Evolutionary conservation across 2,329 filamentous ascomycete genomes (phyloP).

Genomic region (Fusarium sarcochroum): DNA sequence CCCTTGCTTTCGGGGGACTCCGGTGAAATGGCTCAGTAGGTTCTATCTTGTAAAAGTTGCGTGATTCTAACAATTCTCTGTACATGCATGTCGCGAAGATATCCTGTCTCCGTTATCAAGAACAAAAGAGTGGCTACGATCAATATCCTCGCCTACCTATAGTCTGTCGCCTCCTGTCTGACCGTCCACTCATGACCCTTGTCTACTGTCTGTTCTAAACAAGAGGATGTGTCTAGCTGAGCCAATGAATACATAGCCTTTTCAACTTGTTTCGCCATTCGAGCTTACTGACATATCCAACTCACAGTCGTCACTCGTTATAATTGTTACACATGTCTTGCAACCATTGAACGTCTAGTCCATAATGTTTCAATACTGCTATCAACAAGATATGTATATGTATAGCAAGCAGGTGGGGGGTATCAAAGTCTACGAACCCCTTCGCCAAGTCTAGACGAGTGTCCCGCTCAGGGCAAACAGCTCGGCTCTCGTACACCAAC

Average conservation of each 20-base stretch:
- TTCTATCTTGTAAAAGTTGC: slow-evolving; percentile 2
- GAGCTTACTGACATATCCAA: not conserved
- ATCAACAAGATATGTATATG: slow-evolving; percentile 17
- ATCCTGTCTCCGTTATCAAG: not conserved
- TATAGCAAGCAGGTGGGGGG: slow-evolving; percentile 34
- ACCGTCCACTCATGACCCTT: slow-evolving; percentile 16
- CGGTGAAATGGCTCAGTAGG: slow-evolving; percentile 11
- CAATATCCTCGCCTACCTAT: not conserved
- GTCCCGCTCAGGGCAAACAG: slow-evolving; percentile 32
- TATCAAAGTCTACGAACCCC: slow-evolving; percentile 41
- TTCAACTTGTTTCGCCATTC: not conserved
- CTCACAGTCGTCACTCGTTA: not conserved
- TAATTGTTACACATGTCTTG: not conserved
- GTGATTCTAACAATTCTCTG: not conserved
- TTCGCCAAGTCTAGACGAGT: slow-evolving; percentile 34
- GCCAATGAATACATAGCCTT: not conserved
- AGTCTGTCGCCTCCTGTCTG: not conserved
- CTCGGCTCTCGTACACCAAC: slow-evolving; percentile 37
- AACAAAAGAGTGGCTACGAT: not conserved
- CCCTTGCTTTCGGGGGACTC: slow-evolving; percentile 10
- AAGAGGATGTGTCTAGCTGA: not conserved
- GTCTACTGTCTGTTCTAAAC: not conserved
- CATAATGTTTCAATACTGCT: slow-evolving; percentile 2
- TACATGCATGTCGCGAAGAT: not conserved
- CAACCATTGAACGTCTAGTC: not conserved